Evolutionary conservation across 257 asterid genomes (phyloP).

Genomic region (Solanum sitiens): DNA sequence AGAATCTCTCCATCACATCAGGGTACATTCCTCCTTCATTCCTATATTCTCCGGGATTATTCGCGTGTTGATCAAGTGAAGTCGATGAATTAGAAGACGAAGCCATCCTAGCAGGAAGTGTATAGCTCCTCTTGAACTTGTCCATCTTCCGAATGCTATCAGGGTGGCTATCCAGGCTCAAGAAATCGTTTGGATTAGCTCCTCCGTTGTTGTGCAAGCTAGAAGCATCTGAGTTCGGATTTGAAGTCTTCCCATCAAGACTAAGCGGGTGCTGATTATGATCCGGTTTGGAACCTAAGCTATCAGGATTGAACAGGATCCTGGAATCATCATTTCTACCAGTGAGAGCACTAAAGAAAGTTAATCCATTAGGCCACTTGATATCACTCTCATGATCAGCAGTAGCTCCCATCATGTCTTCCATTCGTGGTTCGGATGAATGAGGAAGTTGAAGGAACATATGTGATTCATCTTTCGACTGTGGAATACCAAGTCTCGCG

Average conservation of each 20-base stretch:
- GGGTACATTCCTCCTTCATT: constrained; percentile 63
- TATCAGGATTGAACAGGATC: constrained; percentile 57
- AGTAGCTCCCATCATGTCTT: constrained; percentile 38
- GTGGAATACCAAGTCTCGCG: constrained; percentile 37
- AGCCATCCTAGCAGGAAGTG: constrained; percentile 76
- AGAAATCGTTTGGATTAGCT: constrained; percentile 41
- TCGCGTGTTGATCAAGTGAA: constrained; percentile 52
- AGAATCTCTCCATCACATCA: constrained; percentile 86
- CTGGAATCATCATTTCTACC: constrained; percentile 65
- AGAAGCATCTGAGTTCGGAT: constrained; percentile 25
- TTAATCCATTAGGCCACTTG: constrained; percentile 90
- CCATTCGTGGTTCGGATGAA: constrained; percentile 54
- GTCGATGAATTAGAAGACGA: constrained; percentile 63
- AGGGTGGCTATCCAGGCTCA: constrained; percentile 68
- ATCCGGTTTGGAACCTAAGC: constrained; percentile 28
- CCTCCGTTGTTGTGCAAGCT: constrained; percentile 23
- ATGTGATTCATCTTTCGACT: constrained; percentile 60
- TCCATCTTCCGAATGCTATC: constrained; percentile 37
- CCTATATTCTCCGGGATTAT: constrained; percentile 60
- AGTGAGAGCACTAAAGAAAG: constrained; percentile 71
- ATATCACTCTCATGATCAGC: constrained; percentile 58
- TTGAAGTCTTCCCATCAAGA: constrained; percentile 6
- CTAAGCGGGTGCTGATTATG: constrained; percentile 9
- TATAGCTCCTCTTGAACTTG: constrained; percentile 75
- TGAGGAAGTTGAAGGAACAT: constrained; percentile 70